A percentile compares a stretch with the other conserved stretches of the same genome.
These are phyloP conservation scores for Uronychia setigera DNA, from an alignment of 73 alveolate species.

Conservation along the genomic window DNA sequence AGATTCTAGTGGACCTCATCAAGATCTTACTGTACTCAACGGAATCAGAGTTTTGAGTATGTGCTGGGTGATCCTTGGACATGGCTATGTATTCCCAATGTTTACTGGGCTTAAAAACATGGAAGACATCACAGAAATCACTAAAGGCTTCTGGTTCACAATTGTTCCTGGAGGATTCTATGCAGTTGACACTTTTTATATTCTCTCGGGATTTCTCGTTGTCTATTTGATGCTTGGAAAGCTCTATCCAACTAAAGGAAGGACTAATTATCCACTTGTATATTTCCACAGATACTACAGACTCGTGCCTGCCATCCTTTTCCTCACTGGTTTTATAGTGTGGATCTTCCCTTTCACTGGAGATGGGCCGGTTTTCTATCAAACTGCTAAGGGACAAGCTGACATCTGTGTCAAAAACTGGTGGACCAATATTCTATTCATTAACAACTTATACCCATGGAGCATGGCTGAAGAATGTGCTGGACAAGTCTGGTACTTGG, in stretches of 20 bases:
- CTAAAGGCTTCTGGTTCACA: constrained; percentile 1
- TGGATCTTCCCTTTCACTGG: constrained; percentile 26
- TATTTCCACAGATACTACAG: constrained; percentile 30
- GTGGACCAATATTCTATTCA: constrained; percentile 43
- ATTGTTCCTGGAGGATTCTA: constrained; percentile 23
- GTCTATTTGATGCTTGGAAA: constrained; percentile 29
- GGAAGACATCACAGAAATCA: not conserved
- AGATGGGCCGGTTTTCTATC: constrained; percentile 51
- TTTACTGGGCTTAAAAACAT: not conserved
- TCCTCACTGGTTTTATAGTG: constrained; percentile 6
- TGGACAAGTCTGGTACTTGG: constrained; percentile 56
- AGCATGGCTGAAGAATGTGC: constrained; percentile 13
- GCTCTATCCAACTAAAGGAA: constrained; percentile 32
- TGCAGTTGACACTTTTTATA: constrained; percentile 60
- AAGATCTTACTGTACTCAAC: constrained; percentile 8
- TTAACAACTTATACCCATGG: constrained; percentile 41
- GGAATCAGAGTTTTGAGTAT: constrained; percentile 14
- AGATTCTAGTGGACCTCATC: not conserved
- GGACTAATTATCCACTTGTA: not conserved
- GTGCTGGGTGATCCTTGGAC: constrained; percentile 46
- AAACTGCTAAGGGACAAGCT: too few relatives aligned
- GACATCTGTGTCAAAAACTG: constrained; percentile 33
- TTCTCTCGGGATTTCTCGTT: constrained; percentile 43
- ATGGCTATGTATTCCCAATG: not conserved
- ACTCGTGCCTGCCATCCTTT: constrained; percentile 22